Evolutionary conservation across 352 stramenopile genomes (phyloP).

Genomic region (Poterioochromonas sp.): DNA sequence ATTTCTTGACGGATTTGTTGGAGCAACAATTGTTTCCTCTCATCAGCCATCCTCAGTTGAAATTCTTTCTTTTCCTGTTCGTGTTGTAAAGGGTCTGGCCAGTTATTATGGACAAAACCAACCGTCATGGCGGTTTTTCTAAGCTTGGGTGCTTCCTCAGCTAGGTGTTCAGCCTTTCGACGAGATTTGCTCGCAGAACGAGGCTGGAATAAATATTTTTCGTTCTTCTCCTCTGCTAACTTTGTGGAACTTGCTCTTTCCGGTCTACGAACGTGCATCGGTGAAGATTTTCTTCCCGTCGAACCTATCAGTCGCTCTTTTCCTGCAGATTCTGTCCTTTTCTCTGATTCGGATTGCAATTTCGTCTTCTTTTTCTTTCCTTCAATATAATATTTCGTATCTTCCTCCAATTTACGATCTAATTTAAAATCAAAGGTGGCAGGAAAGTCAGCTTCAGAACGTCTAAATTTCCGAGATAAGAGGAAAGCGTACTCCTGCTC

Average conservation of each 20-base stretch:
- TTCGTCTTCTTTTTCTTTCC: background rate
- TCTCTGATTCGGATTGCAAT: background rate
- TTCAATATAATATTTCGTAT: background rate
- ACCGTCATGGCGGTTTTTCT: slow-evolving; percentile 1
- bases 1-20: background rate
- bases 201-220: no score
- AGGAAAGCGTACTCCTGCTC: slow-evolving; percentile 11
- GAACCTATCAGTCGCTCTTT: no score
- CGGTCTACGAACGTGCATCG: no score
- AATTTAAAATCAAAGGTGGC: background rate
- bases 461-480: background rate
- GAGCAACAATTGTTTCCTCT: background rate
- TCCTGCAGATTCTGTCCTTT: background rate
- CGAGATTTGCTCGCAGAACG: no score
- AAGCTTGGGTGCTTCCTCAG: background rate
- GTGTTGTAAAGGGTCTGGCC: background rate
- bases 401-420: background rate
- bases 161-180: no score
- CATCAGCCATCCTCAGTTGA: background rate
- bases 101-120: background rate
- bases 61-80: background rate
- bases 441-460: background rate
- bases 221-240: no score
- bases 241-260: no score
- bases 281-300: no score